phyloP scores from a whole-genome alignment of 768 basidiomycete genomes.

The Serendipita vermifera region DNA sequence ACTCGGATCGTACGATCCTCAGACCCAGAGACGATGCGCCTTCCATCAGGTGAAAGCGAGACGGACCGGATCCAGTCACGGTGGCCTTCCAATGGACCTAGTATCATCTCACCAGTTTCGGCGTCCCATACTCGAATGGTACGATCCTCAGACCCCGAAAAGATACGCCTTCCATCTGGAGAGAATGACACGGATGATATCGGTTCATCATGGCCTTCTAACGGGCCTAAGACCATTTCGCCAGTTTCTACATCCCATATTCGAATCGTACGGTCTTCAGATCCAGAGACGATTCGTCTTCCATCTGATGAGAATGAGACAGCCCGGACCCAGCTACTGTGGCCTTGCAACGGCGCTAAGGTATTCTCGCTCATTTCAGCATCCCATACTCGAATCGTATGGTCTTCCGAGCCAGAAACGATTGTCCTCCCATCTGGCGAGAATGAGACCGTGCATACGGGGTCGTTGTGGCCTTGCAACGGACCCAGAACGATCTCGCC shows the following conservation, averaged over 20 bases:
- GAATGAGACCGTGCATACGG: constrained; percentile 21
- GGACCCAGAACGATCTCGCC: constrained; percentile 22
- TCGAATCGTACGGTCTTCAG: constrained; percentile 21
- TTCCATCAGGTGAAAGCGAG: constrained; percentile 21
- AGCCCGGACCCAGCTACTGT: no score
- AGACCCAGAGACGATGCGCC: constrained; percentile 22
- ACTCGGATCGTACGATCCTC: constrained; percentile 21
- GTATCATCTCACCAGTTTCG: constrained; percentile 15
- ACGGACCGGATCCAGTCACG: constrained; percentile 15
- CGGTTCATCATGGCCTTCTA: constrained; percentile 16
- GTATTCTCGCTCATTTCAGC: no score
- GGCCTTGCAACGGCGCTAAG: no score
- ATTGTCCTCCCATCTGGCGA: constrained; percentile 22
- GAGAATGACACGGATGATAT: constrained; percentile 22
- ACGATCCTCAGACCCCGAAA: constrained; percentile 24
- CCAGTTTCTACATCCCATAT: constrained; percentile 22
- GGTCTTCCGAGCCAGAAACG: constrained; percentile 23
- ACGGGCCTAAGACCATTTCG: no score
- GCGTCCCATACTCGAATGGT: constrained; percentile 23
- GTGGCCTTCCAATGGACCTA: constrained; percentile 12
- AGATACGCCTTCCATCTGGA: constrained; percentile 20
- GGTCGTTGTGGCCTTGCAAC: constrained; percentile 21
- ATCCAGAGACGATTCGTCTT: constrained; percentile 22
- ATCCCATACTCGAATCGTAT: constrained; percentile 23
- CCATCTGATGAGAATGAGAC: constrained; percentile 21